Conservation (phyloP, 2,329 filamentous ascomycete genomes). For the Colletotrichum echinochloae region DNA sequence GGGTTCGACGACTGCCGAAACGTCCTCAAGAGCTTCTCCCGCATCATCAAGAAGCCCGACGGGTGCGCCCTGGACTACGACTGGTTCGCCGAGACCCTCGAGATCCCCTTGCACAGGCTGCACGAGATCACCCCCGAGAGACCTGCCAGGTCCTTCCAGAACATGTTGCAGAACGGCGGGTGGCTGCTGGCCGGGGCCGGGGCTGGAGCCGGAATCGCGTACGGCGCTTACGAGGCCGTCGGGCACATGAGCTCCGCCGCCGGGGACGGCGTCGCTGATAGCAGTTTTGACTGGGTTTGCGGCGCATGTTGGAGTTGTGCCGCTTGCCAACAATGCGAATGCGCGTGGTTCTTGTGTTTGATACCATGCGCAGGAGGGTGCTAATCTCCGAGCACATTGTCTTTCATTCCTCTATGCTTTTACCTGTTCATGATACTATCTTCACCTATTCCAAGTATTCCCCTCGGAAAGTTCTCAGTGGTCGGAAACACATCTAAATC, state of each 20-base stretch:
- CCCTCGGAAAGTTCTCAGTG: conserved; percentile 40
- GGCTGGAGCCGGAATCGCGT: not conserved
- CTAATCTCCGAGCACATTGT: not conserved
- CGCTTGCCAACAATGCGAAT: not conserved
- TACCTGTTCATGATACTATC: not conserved
- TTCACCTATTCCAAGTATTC: conserved; percentile 39
- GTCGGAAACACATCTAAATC: not conserved
- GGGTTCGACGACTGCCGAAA: conserved; percentile 8
- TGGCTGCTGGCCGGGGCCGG: not conserved
- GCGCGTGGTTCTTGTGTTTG: not conserved
- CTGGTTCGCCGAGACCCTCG: conserved; percentile 5
- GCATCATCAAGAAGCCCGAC: conserved; percentile 13
- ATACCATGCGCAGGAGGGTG: not conserved
- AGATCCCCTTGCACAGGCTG: not conserved
- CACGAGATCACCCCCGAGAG: conserved; percentile 1
- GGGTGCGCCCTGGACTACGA: conserved; percentile 9
- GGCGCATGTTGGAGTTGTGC: not conserved
- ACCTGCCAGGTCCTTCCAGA: not conserved
- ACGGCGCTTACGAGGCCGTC: not conserved
- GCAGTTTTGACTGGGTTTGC: not conserved
- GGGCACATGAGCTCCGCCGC: not conserved
- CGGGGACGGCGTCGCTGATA: not conserved
- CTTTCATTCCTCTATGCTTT: not conserved
- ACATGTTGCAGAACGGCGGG: not conserved
- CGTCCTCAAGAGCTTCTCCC: not conserved